Base-by-base conservation (phyloP, 805 yeast genomes). In the Suhomyces emberorum region DNA sequence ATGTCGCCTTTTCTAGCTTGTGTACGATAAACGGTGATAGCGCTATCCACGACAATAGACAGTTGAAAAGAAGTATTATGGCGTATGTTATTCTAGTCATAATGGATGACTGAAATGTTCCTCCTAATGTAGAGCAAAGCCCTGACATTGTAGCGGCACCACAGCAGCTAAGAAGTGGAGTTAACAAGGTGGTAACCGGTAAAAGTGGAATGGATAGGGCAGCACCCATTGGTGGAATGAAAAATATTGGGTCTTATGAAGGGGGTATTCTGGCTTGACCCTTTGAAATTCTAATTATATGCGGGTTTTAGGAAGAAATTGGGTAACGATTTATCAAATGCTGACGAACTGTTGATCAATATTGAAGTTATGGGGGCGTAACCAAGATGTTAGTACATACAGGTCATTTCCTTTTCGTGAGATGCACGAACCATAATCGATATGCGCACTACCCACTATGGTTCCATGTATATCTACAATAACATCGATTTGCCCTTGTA, bases 11-110 rank as follows among this genome's bases (percentile, higher is more conserved):
- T 42, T 83, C 93, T 7, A 93, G 78, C 62, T 84, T 77, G 40
- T 77, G 70, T 14, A 83, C 73, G 4, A 91, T 79, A 59, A 84
- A 83, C 43, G 88, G 88, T 12, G 95, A 79, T 37, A 93, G 74
- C 64, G 85, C 86, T n/a, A 88, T 64, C 99, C 99, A 93, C 8
- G 97, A 86, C 11, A 93, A 43, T 19, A 88, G 66, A 15, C 95
- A 84, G 65, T 89, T 91, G 17, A 85, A 41, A 19, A 88, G 64
- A 41, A 93, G 76, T 28, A 89, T 64, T 23, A 81, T 44, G 6
- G 98, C 98, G 61, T 93, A 93, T 30, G 86, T 76, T 19, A 91
- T 67, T 54, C 98, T 76, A 4, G 98, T 91, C 43, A 89, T 81
- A 17, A 88, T 70, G 6, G 89, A 78, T 12, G 93, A 83, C 39